These are phyloP conservation scores for Coniochaeta sp. DNA, from an alignment of 2,329 filamentous ascomycete species.

Conservation along the genomic window DNA sequence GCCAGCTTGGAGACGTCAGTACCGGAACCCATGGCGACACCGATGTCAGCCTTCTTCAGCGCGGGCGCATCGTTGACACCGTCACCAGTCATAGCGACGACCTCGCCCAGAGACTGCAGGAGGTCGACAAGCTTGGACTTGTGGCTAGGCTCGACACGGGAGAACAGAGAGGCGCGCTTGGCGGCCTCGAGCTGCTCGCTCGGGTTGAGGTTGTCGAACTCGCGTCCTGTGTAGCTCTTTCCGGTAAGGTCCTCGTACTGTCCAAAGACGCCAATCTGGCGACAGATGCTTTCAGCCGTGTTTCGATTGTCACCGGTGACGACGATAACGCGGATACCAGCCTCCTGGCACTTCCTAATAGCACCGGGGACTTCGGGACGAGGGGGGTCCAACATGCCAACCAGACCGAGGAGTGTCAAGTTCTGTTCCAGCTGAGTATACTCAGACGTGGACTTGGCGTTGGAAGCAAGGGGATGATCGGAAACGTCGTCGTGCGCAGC, in stretches of 20 bases:
- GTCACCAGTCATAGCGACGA: conserved; percentile 98
- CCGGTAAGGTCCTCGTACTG: conserved; percentile 73
- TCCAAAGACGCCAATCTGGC: conserved; percentile 91
- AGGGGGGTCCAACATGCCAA: conserved; percentile 95
- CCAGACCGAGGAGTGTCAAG: conserved; percentile 87
- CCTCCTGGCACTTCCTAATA: conserved; percentile 82
- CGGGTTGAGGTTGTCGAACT: conserved; percentile 82
- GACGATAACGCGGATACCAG: conserved; percentile 93
- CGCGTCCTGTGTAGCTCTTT: conserved; percentile 91
- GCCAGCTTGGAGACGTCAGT: conserved; percentile 96
- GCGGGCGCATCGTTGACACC: conserved; percentile 98
- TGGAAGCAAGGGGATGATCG: conserved; percentile 60
- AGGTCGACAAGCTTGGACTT: conserved; percentile 98
- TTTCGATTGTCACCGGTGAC: conserved; percentile 98
- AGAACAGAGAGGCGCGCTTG: conserved; percentile 84
- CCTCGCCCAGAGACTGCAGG: conserved; percentile 84
- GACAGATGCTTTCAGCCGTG: conserved; percentile 95
- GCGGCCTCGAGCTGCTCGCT: conserved; percentile 77
- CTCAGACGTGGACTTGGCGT: conserved; percentile 74
- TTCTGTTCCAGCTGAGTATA: conserved; percentile 87
- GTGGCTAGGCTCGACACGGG: conserved; percentile 88
- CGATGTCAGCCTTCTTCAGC: conserved; percentile 97
- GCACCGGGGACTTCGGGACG: conserved; percentile 83
- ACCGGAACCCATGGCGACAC: conserved; percentile 96
- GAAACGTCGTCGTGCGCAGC: conserved; percentile 75